Base-by-base conservation (phyloP, 768 basidiomycete genomes). In the Suillus cothurnatus region DNA sequence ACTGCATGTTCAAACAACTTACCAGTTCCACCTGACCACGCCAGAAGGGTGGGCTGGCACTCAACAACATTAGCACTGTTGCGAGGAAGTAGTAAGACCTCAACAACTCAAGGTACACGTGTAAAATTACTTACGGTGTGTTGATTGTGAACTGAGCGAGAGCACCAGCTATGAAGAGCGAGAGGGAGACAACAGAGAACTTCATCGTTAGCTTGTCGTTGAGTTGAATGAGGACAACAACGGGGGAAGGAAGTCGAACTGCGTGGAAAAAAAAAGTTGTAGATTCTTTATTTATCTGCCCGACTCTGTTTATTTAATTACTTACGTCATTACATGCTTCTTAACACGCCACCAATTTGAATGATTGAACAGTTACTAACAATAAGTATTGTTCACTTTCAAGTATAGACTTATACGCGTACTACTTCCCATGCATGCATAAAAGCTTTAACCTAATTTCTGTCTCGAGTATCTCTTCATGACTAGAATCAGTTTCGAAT, bases 41-140 rank as follows among this genome's bases (percentile, higher is more conserved):
- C 60, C 55, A 93, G 43, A 17, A 79, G 74, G 34, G 83, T 73
- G 15, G 92, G 88, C 69, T 87, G 74, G 76, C 92, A 93, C 64
- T 84, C 79, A 39, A 84, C 81, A 23, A 78, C 81, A 59, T 79
- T 81, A 45, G 73, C 17, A 43, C 88, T 90, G 67, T 2, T 67
- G 41, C 69, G 47, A 49, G 15, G 53, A 53, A 31, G 55, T 26
- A 63, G 66, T 67, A 15, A 70, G 59, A 56, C 49, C 31, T 11
- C 5, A 49, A 15, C 23, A 57, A 59, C 58, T 32, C 28, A 47
- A 17, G 19, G 61, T 17, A 38, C 8, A 36, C 17, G 39, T 39
- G 41, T 57, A 38, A 57, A 39, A 21, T 21, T 23, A 83, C 90
- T 72, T 69, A 92, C 91, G 92, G 92, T 43, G 92, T 94, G 74